phyloP scores from a whole-genome alignment of 352 stramenopile species.

The Globisporangium carolinianum region DNA sequence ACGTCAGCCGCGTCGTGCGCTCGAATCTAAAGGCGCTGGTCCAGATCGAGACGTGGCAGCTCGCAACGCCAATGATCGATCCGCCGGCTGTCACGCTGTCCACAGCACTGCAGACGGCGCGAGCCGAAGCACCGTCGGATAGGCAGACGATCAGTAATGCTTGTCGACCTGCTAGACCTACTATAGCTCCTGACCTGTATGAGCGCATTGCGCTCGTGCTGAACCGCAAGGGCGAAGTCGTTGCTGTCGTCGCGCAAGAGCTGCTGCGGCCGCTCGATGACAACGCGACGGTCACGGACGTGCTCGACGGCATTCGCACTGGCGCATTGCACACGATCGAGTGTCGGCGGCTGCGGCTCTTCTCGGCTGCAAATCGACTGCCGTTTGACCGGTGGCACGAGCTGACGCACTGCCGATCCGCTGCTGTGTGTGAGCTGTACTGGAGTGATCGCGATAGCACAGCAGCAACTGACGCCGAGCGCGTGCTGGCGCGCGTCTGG shows the following conservation, averaged over 20 bases:
- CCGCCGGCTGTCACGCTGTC: slow-evolving; percentile 13
- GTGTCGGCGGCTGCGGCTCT: slow-evolving; percentile 47
- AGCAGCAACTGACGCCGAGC: background rate
- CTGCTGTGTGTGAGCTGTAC: slow-evolving; percentile 37
- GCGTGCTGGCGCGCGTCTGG: slow-evolving; percentile 22
- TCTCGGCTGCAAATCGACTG: slow-evolving; percentile 40
- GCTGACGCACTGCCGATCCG: slow-evolving; percentile 20
- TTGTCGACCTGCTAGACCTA: too few species aligned
- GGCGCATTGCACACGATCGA: slow-evolving; percentile 28
- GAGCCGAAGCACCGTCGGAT: background rate
- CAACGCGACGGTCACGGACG: slow-evolving; percentile 16
- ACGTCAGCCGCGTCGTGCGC: slow-evolving; percentile 31
- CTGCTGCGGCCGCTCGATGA: slow-evolving; percentile 39
- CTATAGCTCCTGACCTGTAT: slow-evolving; percentile 24
- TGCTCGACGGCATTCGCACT: slow-evolving; percentile 18
- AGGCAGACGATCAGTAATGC: too few species aligned
- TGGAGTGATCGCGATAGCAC: slow-evolving; percentile 7
- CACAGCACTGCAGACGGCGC: slow-evolving; percentile 8
- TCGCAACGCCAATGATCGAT: slow-evolving; percentile 27
- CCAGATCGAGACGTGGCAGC: slow-evolving; percentile 40
- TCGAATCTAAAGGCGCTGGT: slow-evolving; percentile 52
- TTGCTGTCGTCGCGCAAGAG: slow-evolving; percentile 42
- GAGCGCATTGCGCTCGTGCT: slow-evolving; percentile 50
- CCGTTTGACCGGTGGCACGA: slow-evolving; percentile 38
- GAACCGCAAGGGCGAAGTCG: slow-evolving; percentile 33